phyloP scores from a whole-genome alignment of 495 filamentous ascomycete genomes.

The Daldinia childiae region DNA sequence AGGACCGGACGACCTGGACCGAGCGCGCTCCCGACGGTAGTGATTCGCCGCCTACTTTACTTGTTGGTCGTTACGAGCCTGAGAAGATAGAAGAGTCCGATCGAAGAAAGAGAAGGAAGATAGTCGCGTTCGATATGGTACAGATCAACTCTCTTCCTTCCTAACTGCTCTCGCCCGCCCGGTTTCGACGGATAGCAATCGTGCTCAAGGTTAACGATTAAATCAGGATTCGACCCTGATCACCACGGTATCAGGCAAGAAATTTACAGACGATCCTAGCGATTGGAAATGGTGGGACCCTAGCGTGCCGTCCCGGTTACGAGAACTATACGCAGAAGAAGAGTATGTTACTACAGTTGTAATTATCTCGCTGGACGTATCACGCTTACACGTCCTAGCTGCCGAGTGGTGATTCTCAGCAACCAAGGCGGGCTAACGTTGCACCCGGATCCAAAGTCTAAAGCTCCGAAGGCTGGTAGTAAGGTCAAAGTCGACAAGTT shows the following conservation, averaged over 20 bases:
- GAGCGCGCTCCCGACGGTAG: conserved; percentile 61
- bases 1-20: conserved; percentile 79
- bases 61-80: conserved; percentile 77
- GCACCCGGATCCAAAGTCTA: conserved; percentile 69
- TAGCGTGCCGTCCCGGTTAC: conserved; percentile 71
- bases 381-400: conserved; percentile 58
- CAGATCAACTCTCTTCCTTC: conserved; percentile 40
- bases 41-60: conserved; percentile 62
- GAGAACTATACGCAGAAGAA: conserved; percentile 73
- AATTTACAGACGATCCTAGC: conserved; percentile 69
- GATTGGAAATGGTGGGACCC: conserved; percentile 98
- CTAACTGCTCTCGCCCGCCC: conserved; percentile 2
- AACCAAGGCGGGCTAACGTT: conserved; percentile 88
- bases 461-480: conserved; percentile 69
- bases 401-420: conserved; percentile 78
- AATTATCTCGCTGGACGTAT: neutral
- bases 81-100: conserved; percentile 43
- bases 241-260: conserved; percentile 79
- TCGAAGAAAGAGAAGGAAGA: conserved; percentile 59
- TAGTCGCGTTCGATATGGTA: conserved; percentile 94
- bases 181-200: neutral
- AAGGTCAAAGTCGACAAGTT: conserved; percentile 72
- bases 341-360: conserved; percentile 62
- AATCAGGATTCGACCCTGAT: conserved; percentile 88
- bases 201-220: conserved; percentile 6